Evolutionary conservation across 202 grass and related monocot genomes (phyloP).

Genomic region (Carex sylvatica): DNA sequence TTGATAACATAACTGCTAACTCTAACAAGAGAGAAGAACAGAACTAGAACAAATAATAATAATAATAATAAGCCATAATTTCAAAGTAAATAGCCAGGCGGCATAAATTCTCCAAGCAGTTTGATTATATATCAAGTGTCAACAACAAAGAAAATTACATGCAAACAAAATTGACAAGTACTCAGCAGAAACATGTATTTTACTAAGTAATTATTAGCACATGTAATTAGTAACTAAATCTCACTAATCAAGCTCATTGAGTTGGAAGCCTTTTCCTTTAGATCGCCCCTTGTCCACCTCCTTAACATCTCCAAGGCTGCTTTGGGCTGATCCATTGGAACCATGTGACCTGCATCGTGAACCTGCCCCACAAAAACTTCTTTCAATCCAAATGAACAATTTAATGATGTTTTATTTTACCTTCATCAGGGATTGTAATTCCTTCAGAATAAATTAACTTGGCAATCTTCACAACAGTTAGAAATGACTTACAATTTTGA

Average conservation of each 20-base stretch:
- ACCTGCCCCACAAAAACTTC: constrained; percentile 35
- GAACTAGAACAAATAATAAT: background rate
- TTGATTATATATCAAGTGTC: background rate
- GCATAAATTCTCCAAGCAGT: background rate
- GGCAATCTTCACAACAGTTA: background rate
- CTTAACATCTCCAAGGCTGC: constrained; percentile 72
- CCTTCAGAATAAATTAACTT: background rate
- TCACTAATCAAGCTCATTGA: constrained; percentile 3
- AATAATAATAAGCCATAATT: background rate
- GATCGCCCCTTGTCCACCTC: constrained; percentile 54
- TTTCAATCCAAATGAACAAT: background rate
- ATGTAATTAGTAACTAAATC: constrained; percentile 3
- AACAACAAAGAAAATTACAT: background rate
- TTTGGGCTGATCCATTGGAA: constrained; percentile 83
- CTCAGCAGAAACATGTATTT: background rate
- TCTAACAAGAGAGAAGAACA: background rate
- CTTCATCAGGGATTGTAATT: background rate
- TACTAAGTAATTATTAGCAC: background rate
- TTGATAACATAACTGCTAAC: background rate
- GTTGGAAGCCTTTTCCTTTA: constrained; percentile 22
- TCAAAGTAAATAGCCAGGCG: background rate
- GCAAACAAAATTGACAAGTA: background rate
- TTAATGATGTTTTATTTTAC: background rate
- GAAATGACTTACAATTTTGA: background rate
- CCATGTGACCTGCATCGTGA: constrained; percentile 73